A percentile compares a stretch with the other conserved stretches of the same genome.
These are phyloP conservation scores for Yamadazyma membranifaciens DNA, from an alignment of 1,139 yeast species.

Conservation along the genomic window DNA sequence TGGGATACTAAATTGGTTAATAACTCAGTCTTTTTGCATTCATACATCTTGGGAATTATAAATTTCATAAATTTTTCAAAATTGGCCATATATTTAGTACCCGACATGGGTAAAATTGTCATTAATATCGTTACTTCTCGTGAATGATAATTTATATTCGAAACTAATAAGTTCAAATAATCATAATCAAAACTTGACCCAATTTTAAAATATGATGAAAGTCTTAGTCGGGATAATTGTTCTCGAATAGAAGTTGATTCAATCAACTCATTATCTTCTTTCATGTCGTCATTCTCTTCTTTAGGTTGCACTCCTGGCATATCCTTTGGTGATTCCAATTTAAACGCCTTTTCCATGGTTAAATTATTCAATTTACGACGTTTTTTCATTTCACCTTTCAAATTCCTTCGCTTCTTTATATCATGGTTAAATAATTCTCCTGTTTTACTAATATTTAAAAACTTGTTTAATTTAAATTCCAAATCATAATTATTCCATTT, in stretches of 20 bases:
- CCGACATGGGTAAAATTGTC: constrained; percentile 7
- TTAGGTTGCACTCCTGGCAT: not conserved
- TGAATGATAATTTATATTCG: constrained; percentile 21
- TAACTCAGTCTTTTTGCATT: not conserved
- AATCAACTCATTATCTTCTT: not conserved
- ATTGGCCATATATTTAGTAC: not conserved
- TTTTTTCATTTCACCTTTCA: not conserved
- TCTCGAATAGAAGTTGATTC: not conserved
- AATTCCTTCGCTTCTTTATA: constrained; percentile 2
- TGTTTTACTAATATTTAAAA: constrained; percentile 1
- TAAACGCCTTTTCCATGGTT: not conserved
- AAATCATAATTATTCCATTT: constrained; percentile 8
- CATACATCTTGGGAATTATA: not conserved
- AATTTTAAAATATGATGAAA: constrained; percentile 14
- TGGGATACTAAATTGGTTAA: not conserved
- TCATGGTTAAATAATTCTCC: constrained; percentile 2
- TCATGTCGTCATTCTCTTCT: not conserved
- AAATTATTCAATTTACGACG: constrained; percentile 3
- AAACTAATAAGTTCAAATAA: constrained; percentile 19
- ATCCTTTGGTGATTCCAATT: not conserved
- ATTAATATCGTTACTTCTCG: constrained; percentile 22
- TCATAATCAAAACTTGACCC: constrained; percentile 20
- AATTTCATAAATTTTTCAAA: not conserved
- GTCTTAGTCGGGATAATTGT: constrained; percentile 7
- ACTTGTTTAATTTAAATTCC: constrained; percentile 7